phyloP scores from a whole-genome alignment of 148 eudicot genomes.

The Suaeda aralocaspica region DNA sequence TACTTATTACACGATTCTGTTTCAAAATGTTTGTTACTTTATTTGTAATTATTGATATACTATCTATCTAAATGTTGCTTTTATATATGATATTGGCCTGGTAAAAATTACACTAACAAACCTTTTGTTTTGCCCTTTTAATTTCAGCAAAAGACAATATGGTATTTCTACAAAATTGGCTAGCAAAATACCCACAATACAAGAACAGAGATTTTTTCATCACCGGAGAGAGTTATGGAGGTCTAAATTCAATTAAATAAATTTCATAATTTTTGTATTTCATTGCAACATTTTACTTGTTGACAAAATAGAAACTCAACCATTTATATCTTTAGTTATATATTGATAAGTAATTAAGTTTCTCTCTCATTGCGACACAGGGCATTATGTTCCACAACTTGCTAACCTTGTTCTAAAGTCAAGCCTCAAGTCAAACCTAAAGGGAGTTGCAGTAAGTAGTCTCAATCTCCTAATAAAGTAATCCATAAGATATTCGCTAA shows the following conservation, averaged over 20 bases:
- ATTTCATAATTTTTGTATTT: too few relatives aligned
- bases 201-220: conserved; percentile 55
- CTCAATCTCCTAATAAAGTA: not conserved
- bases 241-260: conserved; percentile 20
- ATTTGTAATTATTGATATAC: too few relatives aligned
- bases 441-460: conserved; percentile 72
- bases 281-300: too few relatives aligned
- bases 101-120: too few relatives aligned
- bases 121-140: not conserved
- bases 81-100: too few relatives aligned
- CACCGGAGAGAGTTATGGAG: conserved; percentile 76
- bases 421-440: conserved; percentile 49
- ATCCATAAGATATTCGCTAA: too few relatives aligned
- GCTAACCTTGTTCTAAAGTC: conserved; percentile 46
- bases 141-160: conserved; percentile 57
- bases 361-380: conserved; percentile 45
- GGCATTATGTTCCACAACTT: conserved; percentile 88
- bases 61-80: too few relatives aligned
- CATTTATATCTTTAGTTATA: too few relatives aligned
- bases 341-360: too few relatives aligned
- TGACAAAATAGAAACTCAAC: too few relatives aligned
- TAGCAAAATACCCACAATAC: conserved; percentile 60
- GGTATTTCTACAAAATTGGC: conserved; percentile 55
- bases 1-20: too few relatives aligned
- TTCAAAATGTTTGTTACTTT: too few relatives aligned